A percentile compares a stretch with the other conserved stretches of the same genome.
Conservation (phyloP, 371 early-diverging fungal species). For the Apophysomyces trapeziformis region DNA sequence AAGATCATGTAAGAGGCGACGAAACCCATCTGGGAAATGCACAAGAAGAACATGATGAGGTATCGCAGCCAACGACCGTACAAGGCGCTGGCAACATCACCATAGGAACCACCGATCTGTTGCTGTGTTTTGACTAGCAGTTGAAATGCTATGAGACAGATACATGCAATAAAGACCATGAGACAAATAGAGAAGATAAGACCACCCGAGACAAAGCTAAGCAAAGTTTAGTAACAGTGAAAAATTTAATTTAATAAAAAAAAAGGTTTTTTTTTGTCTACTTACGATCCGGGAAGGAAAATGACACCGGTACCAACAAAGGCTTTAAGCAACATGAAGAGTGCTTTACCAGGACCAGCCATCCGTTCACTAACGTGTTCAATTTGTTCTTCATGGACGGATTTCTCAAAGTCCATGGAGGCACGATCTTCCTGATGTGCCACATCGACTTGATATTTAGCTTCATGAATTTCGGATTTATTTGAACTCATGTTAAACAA, state of each 20-base stretch:
- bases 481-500: slow-evolving; percentile 1
- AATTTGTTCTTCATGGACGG: slow-evolving; percentile 21
- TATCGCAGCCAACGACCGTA: slow-evolving; percentile 71
- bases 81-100: slow-evolving; percentile 73
- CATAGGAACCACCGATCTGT: slow-evolving; percentile 71
- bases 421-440: slow-evolving; percentile 18
- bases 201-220: slow-evolving; percentile 52
- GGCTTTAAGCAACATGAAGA: slow-evolving; percentile 78
- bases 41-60: slow-evolving; percentile 69
- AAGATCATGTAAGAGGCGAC: slow-evolving; percentile 85
- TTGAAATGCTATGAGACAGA: slow-evolving; percentile 42
- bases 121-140: slow-evolving; percentile 38
- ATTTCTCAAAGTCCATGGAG: slow-evolving; percentile 24
- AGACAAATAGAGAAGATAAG: slow-evolving; percentile 40
- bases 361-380: slow-evolving; percentile 42
- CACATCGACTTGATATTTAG: slow-evolving; percentile 18
- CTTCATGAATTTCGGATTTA: slow-evolving; percentile 13
- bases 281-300: slow-evolving; percentile 37
- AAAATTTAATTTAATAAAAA: neutral
- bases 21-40: slow-evolving; percentile 81
- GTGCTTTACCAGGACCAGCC: slow-evolving; percentile 65
- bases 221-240: neutral
- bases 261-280: neutral
- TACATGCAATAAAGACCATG: slow-evolving; percentile 34
- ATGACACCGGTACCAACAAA: slow-evolving; percentile 78